These are phyloP conservation scores for Tricholoma saponaceum DNA, from an alignment of 768 basidiomycete genomes.

Conservation along the genomic window DNA sequence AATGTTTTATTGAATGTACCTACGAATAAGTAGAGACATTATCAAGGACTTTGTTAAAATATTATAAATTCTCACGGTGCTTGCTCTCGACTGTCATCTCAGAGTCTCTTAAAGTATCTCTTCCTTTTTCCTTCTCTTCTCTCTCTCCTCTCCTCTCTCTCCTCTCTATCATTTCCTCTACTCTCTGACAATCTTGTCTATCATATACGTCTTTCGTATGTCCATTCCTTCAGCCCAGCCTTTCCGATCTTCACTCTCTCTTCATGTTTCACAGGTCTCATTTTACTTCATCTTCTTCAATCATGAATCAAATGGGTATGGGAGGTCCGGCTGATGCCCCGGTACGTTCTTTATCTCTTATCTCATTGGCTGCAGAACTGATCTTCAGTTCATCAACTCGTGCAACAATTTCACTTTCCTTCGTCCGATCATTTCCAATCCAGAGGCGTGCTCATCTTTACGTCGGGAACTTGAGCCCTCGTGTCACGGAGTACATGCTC, in stretches of 20 bases:
- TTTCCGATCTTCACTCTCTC: constrained; percentile 4
- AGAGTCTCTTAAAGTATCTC: constrained; percentile 39
- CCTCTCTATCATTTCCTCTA: constrained; percentile 40
- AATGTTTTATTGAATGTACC: constrained; percentile 85
- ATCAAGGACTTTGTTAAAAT: constrained; percentile 19
- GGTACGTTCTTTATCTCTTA: constrained; percentile 42
- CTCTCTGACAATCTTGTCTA: constrained; percentile 57
- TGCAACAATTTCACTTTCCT: constrained; percentile 19
- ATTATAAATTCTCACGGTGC: constrained; percentile 39
- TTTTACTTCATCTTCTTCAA: constrained; percentile 52
- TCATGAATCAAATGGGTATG: constrained; percentile 80
- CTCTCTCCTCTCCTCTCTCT: constrained; percentile 43
- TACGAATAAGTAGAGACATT: constrained; percentile 44
- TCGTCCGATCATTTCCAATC: constrained; percentile 18
- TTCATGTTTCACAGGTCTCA: constrained; percentile 39
- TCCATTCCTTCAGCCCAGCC: constrained; percentile 18
- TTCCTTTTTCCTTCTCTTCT: constrained; percentile 44
- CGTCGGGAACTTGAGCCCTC: constrained; percentile 95
- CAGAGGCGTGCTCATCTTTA: constrained; percentile 96
- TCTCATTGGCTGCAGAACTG: constrained; percentile 22
- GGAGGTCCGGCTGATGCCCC: constrained; percentile 69
- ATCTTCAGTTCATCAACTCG: constrained; percentile 22
- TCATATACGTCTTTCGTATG: constrained; percentile 52
- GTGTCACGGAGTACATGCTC: constrained; percentile 99
- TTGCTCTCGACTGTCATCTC: constrained; percentile 47